These are phyloP conservation scores for Russula compacta DNA, from an alignment of 768 basidiomycete species.

Conservation along the genomic window DNA sequence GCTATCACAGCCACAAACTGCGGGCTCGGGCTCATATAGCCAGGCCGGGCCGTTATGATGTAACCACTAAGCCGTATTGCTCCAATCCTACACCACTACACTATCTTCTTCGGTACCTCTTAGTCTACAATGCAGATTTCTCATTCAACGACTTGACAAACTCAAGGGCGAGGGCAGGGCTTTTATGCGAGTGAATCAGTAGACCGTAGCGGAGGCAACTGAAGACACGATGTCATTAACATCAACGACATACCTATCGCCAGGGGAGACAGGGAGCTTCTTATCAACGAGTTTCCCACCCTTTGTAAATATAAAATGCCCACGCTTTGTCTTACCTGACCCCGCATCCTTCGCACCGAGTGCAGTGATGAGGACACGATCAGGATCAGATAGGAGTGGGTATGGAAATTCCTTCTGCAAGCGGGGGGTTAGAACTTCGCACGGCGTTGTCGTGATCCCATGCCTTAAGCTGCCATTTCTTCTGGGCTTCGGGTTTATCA, in stretches of 20 bases:
- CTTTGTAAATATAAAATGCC: constrained; percentile 89
- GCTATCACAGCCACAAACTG: too few relatives aligned
- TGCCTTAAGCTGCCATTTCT: constrained; percentile 83
- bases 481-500: constrained; percentile 65
- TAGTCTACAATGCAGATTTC: not conserved
- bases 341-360: constrained; percentile 62
- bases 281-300: constrained; percentile 84
- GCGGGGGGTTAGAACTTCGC: constrained; percentile 5
- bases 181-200: constrained; percentile 23
- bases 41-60: not conserved
- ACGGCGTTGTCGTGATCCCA: constrained; percentile 17
- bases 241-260: constrained; percentile 51
- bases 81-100: not conserved
- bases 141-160: constrained; percentile 44
- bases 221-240: not conserved
- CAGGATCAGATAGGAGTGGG: constrained; percentile 82
- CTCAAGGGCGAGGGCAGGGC: constrained; percentile 55
- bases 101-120: not conserved
- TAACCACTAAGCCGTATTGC: too few relatives aligned
- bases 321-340: constrained; percentile 75
- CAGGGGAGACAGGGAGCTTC: constrained; percentile 79
- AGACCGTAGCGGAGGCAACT: not conserved
- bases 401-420: constrained; percentile 76
- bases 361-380: constrained; percentile 65
- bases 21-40: not conserved